These are phyloP conservation scores for Sporothrix pseudoabietina DNA, from an alignment of 2,329 filamentous ascomycete genomes.

Conservation along the genomic window DNA sequence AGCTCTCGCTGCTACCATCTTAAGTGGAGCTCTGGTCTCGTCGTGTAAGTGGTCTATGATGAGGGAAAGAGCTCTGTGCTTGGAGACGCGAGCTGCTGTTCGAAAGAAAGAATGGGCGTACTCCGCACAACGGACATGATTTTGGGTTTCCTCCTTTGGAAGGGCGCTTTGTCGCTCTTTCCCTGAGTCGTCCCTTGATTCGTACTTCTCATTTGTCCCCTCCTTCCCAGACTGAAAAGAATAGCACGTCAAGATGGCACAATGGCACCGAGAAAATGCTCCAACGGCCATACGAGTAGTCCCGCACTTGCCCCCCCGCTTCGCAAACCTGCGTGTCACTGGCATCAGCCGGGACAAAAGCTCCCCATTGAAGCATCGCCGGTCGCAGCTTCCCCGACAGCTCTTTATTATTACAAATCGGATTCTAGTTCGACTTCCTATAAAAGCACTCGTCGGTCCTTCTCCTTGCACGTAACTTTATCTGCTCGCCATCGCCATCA, in stretches of 20 bases:
- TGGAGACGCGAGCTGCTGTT: not conserved
- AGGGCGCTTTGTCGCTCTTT: not conserved
- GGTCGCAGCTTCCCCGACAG: not conserved
- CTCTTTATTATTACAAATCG: not conserved
- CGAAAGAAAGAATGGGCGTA: too few species aligned
- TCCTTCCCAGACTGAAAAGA: not conserved
- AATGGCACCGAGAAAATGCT: not conserved
- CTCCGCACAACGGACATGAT: not conserved
- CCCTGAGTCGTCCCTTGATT: not conserved
- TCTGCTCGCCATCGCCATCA: not conserved
- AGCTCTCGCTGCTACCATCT: not conserved
- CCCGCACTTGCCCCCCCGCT: not conserved
- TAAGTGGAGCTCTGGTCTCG: not conserved
- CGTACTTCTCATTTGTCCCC: too few species aligned
- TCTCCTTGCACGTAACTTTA: not conserved
- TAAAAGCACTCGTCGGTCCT: not conserved
- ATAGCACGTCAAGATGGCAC: slow-evolving; percentile 10
- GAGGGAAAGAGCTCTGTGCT: not conserved
- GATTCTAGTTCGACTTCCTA: not conserved
- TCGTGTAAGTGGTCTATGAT: not conserved
- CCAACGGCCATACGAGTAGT: not conserved
- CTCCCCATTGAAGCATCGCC: not conserved
- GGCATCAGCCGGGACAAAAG: not conserved
- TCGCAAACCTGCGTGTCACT: not conserved
- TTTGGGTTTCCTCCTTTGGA: not conserved